A percentile compares a stretch with the other conserved stretches of the same genome.
Conservation (phyloP, 2,329 filamentous ascomycete genomes). For the Colletotrichum australisinense region DNA sequence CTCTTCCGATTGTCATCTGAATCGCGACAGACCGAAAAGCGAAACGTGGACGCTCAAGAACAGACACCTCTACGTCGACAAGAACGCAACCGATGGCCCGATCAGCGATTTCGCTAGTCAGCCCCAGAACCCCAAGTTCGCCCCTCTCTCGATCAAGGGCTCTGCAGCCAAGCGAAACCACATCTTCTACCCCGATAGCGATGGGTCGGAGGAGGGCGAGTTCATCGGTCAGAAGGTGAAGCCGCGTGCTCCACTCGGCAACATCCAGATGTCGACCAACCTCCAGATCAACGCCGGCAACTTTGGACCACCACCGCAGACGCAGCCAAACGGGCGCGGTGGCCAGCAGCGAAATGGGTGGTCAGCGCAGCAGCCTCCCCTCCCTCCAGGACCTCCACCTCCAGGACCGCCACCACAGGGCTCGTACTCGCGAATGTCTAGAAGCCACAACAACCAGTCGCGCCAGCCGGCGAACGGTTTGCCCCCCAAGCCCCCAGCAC, state of each 20-base stretch:
- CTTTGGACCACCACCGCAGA: constrained; percentile 34
- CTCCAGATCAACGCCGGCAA: constrained; percentile 45
- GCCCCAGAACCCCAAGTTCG: constrained; percentile 40
- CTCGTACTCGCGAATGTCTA: constrained; percentile 36
- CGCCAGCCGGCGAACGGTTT: constrained; percentile 18
- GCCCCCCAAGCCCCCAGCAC: constrained; percentile 32
- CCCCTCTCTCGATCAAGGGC: constrained; percentile 44
- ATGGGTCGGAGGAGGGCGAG: constrained; percentile 56
- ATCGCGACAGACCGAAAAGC: constrained; percentile 41
- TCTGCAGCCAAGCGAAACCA: constrained; percentile 50
- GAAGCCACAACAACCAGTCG: constrained; percentile 26
- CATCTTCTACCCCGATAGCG: constrained; percentile 59
- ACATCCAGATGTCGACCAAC: constrained; percentile 54
- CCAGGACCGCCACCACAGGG: constrained; percentile 41
- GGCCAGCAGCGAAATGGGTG: constrained; percentile 29
- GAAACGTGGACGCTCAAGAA: constrained; percentile 66
- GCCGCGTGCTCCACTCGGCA: constrained; percentile 44
- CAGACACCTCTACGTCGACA: constrained; percentile 61
- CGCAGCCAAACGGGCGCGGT: constrained; percentile 23
- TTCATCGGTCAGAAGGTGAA: constrained; percentile 52
- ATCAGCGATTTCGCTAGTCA: constrained; percentile 47
- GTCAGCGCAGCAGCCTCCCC: constrained; percentile 48
- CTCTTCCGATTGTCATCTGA: constrained; percentile 62
- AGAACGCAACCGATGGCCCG: constrained; percentile 50
- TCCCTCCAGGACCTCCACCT: constrained; percentile 52